Base-by-base conservation (phyloP, 495 filamentous ascomycete species). In the Aspergillus cavernicola region DNA sequence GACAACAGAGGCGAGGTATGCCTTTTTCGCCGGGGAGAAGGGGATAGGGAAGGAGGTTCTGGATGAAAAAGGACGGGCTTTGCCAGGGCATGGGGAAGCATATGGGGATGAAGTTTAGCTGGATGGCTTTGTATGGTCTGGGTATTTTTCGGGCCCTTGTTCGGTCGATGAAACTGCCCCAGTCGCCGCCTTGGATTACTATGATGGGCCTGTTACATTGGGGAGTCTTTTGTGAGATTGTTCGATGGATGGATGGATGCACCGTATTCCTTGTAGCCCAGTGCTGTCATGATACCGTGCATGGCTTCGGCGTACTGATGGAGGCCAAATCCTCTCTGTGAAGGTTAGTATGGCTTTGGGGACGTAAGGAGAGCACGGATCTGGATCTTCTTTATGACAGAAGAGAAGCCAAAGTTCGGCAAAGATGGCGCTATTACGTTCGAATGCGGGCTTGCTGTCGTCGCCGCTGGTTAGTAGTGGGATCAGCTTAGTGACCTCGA, bases 341-440 rank as follows among this genome's bases (percentile, higher is more conserved):
- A 19, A 29, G 12, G 46, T 51, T 15, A 60, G 28, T n/a, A 2
- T 22, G 4, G 12, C 5, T 24, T 1, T 29, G 24, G 2, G 13
- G n/a, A 4, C 13, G 32, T 20, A 6, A 23, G 2, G 35, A 32
- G 11, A 31, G 6, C 11, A 38, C 10, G 10, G 15, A 13, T 10
- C 6, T 16, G 15, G 43, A 79, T 80, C 64, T 79, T 76, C 36
- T 68, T 72, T 2, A 77, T 63, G 0, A 72, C 75, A 18, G 75
- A 66, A 38, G 79, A 84, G 66, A 90, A 91, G 33, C 84, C 87
- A 55, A 88, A 78, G 33, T 89, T 88, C 0, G 87, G 87, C 20
- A 90, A 68, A 9, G 84, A 86, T 3, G 88, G 86, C 7, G 79
- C 83, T 11, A 90, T 73, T 18, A 89, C 71, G 65, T n/a, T 89